A percentile compares a stretch with the other conserved stretches of the same genome.
Evolutionary conservation across 306 rosid genomes (phyloP).

Genomic region (Senna siamea): DNA sequence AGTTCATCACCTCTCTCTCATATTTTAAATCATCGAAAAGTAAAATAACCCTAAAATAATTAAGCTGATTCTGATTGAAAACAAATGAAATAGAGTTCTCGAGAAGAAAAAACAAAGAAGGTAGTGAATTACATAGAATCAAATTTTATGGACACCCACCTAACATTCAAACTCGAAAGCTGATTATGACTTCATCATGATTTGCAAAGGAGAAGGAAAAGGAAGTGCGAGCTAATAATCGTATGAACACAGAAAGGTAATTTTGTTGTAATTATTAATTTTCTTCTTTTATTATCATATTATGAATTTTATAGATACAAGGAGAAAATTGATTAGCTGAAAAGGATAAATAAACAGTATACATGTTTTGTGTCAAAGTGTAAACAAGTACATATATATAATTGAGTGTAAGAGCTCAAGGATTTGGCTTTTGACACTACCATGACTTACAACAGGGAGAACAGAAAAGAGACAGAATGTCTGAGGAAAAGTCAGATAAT

Average conservation of each 20-base stretch:
- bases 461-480: constrained; percentile 47
- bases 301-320: not conserved
- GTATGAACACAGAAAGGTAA: not conserved
- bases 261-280: not conserved
- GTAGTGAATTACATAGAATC: not conserved
- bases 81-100: too few species aligned
- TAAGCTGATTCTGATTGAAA: too few species aligned
- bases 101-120: too few species aligned
- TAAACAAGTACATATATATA: not conserved
- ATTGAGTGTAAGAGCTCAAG: constrained; percentile 10
- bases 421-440: constrained; percentile 22
- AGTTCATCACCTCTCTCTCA: too few species aligned
- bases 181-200: not conserved
- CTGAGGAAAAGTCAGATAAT: constrained; percentile 38
- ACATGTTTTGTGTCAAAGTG: constrained; percentile 34
- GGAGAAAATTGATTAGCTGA: not conserved
- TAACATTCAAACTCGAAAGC: not conserved
- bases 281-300: too few species aligned
- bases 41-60: too few species aligned
- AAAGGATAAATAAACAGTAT: not conserved
- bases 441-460: constrained; percentile 19
- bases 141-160: not conserved
- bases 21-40: too few species aligned
- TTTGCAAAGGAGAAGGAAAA: not conserved
- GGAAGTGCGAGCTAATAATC: not conserved